These are phyloP conservation scores for Nemania sp. DNA, from an alignment of 2,329 filamentous ascomycete genomes.

Conservation along the genomic window DNA sequence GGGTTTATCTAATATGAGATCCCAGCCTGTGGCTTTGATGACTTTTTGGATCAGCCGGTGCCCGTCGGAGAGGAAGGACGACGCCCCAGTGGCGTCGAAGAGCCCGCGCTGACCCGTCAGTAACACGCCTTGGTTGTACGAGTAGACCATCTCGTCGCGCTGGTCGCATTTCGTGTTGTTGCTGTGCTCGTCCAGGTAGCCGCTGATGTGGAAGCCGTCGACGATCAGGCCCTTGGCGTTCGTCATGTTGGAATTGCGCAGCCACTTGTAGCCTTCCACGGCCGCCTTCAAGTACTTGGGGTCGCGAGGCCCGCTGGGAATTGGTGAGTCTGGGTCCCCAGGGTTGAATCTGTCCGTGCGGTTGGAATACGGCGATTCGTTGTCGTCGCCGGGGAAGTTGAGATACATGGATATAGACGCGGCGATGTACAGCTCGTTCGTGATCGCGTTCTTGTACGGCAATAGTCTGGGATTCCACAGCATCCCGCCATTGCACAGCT, in stretches of 20 bases:
- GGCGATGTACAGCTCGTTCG: constrained; percentile 86
- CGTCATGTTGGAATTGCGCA: constrained; percentile 78
- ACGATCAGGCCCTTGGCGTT: constrained; percentile 74
- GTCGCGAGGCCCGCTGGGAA: constrained; percentile 50
- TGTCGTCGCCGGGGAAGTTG: constrained; percentile 79
- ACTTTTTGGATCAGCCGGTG: constrained; percentile 76
- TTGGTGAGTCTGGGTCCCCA: constrained; percentile 40
- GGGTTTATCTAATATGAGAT: constrained; percentile 46
- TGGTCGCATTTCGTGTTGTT: constrained; percentile 76
- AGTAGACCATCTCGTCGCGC: constrained; percentile 87
- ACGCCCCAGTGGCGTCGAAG: constrained; percentile 76
- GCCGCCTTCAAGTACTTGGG: constrained; percentile 72
- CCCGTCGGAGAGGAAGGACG: constrained; percentile 74
- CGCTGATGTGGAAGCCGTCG: constrained; percentile 85
- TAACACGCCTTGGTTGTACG: constrained; percentile 93
- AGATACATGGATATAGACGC: constrained; percentile 89
- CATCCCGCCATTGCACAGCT: constrained; percentile 85
- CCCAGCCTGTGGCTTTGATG: constrained; percentile 79
- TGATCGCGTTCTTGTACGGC: constrained; percentile 96
- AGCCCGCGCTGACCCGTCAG: constrained; percentile 80
- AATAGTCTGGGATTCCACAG: constrained; percentile 79
- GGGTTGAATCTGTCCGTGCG: constrained; percentile 6
- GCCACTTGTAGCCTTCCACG: constrained; percentile 78
- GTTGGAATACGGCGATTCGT: constrained; percentile 67
- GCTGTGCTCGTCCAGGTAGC: constrained; percentile 59